Conservation (phyloP, 2,329 filamentous ascomycete species). For the Teratosphaeria gauchensis region DNA sequence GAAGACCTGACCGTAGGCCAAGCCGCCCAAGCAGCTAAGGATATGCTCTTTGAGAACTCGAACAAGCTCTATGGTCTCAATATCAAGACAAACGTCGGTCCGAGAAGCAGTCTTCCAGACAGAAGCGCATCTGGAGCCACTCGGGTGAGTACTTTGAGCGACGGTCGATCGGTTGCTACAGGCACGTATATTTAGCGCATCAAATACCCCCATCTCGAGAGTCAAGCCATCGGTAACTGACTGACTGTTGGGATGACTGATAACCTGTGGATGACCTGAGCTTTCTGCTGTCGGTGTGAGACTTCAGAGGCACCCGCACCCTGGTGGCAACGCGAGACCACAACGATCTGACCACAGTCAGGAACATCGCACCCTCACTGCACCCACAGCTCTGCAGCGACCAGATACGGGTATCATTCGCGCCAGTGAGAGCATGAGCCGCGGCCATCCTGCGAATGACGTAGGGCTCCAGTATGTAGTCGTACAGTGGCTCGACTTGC, state of each 20-base stretch:
- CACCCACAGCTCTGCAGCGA: neutral
- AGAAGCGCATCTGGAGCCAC: neutral
- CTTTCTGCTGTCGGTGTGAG: neutral
- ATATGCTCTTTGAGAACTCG: slow-evolving; percentile 67
- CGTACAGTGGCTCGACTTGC: slow-evolving; percentile 70
- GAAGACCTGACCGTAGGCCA: slow-evolving; percentile 52
- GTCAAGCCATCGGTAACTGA: no score
- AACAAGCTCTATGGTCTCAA: slow-evolving; percentile 61
- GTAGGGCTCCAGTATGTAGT: slow-evolving; percentile 50
- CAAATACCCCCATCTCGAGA: no score
- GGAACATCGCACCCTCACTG: neutral
- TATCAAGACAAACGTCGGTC: slow-evolving; percentile 1
- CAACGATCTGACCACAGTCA: neutral
- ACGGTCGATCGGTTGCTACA: neutral
- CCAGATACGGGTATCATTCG: neutral
- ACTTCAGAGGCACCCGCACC: neutral
- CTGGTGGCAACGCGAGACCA: neutral
- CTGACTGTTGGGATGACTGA: no score
- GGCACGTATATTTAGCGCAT: neutral
- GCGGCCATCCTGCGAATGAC: neutral
- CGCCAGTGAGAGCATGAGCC: neutral
- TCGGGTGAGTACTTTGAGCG: neutral
- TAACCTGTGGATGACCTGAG: neutral
- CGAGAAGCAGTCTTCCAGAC: neutral
- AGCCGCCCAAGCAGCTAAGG: slow-evolving; percentile 54